Evolutionary conservation across 2,329 filamentous ascomycete species (phyloP), one percentile per base, ranked within the genome.

Genomic region (Colletotrichum sansevieriae): DNA sequence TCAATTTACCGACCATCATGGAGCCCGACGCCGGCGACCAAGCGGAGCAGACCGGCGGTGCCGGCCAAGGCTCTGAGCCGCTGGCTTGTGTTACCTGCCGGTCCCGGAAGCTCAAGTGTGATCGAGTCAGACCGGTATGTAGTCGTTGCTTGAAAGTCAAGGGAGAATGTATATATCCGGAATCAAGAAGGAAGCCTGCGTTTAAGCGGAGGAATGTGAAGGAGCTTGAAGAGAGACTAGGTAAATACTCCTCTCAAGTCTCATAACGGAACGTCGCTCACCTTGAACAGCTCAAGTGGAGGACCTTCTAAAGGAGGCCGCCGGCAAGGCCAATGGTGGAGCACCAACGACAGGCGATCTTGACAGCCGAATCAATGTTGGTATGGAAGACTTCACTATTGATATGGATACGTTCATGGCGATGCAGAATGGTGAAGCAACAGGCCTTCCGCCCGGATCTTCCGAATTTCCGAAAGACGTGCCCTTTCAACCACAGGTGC

Each of bases 191-290:
- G 81, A 97, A 97, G 82, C 93, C 93, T 63, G 92, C 93, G 4
- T 91, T 93, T 20, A 97, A 97, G 83, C 86, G 94, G 75, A 90
- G 92, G 72, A 97, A 97, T 79, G 95, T 97, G 70, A 96, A 92
- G 82, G 91, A 96, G 76, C 83, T 98, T 65, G 95, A 98, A 79
- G 93, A 93, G 72, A 88, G 95, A 75, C 83, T 98, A 76, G 92
- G 93, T 96, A 88, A 72, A 83, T 12, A 11, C 18, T 7, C 20
- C 22, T 6, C 6, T 46, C 10, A 29, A 29, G 7, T 35, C 10
- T 10, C 15, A 10, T 29, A 9, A 47, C 18, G 29, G 29, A 13
- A 63, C 12, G 10, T 61, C 43, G 59, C 67, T 73, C 22, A 71
- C 47, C n/a, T 10, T n/a, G 9, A 7, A 20, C 7, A 94, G 91